Evolutionary conservation across 768 basidiomycete genomes (phyloP).

Genomic region (Phallus indusiatus): DNA sequence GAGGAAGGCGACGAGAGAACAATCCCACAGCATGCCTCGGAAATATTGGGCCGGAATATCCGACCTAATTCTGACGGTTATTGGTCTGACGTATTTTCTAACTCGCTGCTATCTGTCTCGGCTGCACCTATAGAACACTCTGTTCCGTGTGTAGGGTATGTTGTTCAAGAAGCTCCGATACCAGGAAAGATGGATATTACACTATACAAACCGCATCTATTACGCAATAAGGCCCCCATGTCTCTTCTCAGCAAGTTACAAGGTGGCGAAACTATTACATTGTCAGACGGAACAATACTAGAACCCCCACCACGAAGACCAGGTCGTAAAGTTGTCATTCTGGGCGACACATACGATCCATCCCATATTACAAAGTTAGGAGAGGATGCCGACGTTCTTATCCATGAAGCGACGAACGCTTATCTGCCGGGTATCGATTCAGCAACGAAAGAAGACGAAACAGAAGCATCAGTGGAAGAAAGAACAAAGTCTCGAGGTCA

Average conservation of each 20-base stretch:
- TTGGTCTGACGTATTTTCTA: conserved; percentile 59
- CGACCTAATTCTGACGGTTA: conserved; percentile 38
- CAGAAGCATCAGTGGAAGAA: conserved; percentile 9
- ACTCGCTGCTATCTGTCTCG: conserved; percentile 49
- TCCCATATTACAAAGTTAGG: conserved; percentile 8
- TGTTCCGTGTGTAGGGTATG: conserved; percentile 74
- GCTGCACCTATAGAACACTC: conserved; percentile 76
- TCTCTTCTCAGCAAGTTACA: conserved; percentile 58
- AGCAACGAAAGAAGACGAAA: conserved; percentile 9
- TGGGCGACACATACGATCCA: conserved; percentile 24
- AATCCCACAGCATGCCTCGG: conserved; percentile 40
- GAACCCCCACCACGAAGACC: conserved; percentile 53
- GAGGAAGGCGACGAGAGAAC: conserved; percentile 37
- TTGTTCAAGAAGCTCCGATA: conserved; percentile 57
- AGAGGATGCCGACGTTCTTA: conserved; percentile 16
- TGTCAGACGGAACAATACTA: conserved; percentile 65
- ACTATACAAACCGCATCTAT: conserved; percentile 57
- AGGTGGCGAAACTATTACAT: conserved; percentile 48
- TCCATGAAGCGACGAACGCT: conserved; percentile 26
- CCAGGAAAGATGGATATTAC: conserved; percentile 70
- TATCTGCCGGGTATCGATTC: conserved; percentile 17
- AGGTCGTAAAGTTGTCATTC: conserved; percentile 18
- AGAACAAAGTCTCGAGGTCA: conserved; percentile 20
- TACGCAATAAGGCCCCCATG: conserved; percentile 61
- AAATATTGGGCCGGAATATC: conserved; percentile 60